Evolutionary conservation across 495 filamentous ascomycete genomes (phyloP), one percentile per base, ranked within the genome.

Genomic region (Polyplosphaeria fusca): DNA sequence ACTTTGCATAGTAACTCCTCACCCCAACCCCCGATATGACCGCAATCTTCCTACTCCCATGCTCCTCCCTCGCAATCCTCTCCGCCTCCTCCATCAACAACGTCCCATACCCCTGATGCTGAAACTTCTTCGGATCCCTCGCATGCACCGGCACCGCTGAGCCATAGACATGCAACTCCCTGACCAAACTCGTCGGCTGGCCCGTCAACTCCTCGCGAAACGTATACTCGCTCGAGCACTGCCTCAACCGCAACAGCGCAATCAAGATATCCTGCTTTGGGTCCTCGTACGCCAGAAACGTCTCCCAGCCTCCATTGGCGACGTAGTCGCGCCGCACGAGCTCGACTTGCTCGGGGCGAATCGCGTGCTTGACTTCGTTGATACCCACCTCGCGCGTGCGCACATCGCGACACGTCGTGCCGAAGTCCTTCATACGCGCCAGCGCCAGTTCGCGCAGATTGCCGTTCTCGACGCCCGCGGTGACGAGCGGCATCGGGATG

Each of bases 331-430:
- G 82, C 24, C 93, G 87, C n/a, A 97, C 84, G 30, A 97, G 84
- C 77, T 98, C 93, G 52, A 98, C 87, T 72, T 98, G 93, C 55
- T 88, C 91, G 0, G 93, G 93, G 5, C 93, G 82, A 61, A 97
- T 96, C 77, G 95, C 96, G 75, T 98, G 83, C 73, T 97, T 97
- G 55, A 98, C 91, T 72, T 98, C 93, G 69, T 97, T 96, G 73
- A 98, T 89, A 44, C 93, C 93, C 49, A 98, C 93, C 74, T 98
- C 93, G 43, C 93, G 85, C 1, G 93, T 97, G 13, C 93, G 86
- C n/a, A 98, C 94, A 64, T 98, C 93, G 53, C 93, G 89, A 69
- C 93, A 98, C 3, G 88, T 89, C 1, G 93, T 98, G 20, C 93
- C 93, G 50, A 98, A 97, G 67, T 98, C 93, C 68, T 96, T 97